phyloP scores from a whole-genome alignment of 495 filamentous ascomycete species.

The Cladorrhinum samala region DNA sequence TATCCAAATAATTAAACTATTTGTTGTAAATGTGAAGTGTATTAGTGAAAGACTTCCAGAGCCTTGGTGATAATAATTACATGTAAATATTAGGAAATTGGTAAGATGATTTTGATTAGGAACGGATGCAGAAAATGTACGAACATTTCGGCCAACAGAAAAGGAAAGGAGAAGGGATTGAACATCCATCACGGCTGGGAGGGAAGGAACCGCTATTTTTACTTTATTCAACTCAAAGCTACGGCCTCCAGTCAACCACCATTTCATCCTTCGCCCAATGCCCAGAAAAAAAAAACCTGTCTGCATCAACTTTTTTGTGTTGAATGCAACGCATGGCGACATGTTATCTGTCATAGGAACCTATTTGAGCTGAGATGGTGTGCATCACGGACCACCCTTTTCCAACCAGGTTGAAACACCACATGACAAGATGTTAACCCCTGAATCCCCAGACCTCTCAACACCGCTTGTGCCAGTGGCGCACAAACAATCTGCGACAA shows the following conservation, averaged over 20 bases:
- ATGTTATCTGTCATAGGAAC: background rate
- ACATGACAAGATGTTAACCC: too few relatives aligned
- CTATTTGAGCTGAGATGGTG: background rate
- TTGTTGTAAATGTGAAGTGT: too few relatives aligned
- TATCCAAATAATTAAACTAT: too few relatives aligned
- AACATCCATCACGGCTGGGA: too few relatives aligned
- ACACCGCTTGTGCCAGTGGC: background rate
- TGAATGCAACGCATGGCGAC: background rate
- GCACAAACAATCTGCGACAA: background rate
- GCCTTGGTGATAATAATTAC: background rate
- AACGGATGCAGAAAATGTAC: too few relatives aligned
- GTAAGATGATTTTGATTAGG: too few relatives aligned
- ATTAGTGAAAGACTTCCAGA: slow-evolving; percentile 3
- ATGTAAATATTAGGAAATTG: background rate
- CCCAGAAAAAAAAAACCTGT: too few relatives aligned
- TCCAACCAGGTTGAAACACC: background rate
- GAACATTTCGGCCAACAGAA: background rate
- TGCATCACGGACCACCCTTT: slow-evolving; percentile 5
- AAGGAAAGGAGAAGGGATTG: too few relatives aligned
- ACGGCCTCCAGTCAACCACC: background rate
- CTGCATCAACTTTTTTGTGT: too few relatives aligned
- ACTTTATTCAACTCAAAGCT: too few relatives aligned
- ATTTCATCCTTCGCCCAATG: background rate
- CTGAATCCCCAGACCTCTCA: background rate
- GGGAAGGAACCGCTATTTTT: background rate